Conservation (phyloP, 129 eudicot genomes). For the Chrysanthemum makinoi region DNA sequence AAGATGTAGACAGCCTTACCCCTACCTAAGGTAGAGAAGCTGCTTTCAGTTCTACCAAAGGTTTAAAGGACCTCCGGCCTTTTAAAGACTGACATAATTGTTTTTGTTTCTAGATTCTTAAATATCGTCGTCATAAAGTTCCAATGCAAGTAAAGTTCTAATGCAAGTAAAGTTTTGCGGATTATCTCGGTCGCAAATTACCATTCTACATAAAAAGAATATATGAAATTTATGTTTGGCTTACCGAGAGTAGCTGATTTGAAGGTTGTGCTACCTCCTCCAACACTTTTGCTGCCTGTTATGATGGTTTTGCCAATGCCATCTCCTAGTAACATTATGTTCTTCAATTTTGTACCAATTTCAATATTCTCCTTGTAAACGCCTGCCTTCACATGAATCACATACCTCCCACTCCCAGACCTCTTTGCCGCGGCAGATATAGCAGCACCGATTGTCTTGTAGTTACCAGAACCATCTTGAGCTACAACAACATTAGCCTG, state of each 20-base stretch:
- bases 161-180: too few relatives aligned
- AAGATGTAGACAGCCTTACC: too few relatives aligned
- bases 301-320: conserved; percentile 76
- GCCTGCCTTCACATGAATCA: conserved; percentile 58
- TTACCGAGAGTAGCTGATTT: conserved; percentile 83
- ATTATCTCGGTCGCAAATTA: too few relatives aligned
- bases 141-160: too few relatives aligned
- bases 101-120: too few relatives aligned
- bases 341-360: conserved; percentile 47
- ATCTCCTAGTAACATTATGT: conserved; percentile 75
- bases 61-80: too few relatives aligned
- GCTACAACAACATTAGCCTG: conserved; percentile 65
- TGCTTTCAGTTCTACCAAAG: too few relatives aligned
- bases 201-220: background rate
- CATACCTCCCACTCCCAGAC: conserved; percentile 49
- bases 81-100: too few relatives aligned
- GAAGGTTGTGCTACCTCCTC: conserved; percentile 71
- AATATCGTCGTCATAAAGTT: too few relatives aligned
- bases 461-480: conserved; percentile 76
- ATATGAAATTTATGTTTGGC: conserved; percentile 2
- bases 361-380: conserved; percentile 58
- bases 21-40: too few relatives aligned
- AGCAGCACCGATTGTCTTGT: conserved; percentile 47
- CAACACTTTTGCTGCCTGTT: conserved; percentile 76
- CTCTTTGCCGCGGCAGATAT: conserved; percentile 53